phyloP scores from a whole-genome alignment of 2,329 filamentous ascomycete genomes.

The Verruconis gallopava region DNA sequence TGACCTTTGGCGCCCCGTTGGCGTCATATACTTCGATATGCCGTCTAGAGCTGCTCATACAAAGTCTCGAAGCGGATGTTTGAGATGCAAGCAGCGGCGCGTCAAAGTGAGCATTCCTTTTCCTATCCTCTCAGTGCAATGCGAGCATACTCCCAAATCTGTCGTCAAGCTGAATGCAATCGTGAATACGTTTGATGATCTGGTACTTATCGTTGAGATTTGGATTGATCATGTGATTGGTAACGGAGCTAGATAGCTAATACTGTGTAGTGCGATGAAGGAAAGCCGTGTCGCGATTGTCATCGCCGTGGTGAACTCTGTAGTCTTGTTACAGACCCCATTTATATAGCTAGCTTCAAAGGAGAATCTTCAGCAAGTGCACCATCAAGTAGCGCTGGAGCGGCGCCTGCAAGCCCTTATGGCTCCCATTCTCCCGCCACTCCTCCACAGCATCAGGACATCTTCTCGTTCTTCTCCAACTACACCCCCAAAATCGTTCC shows the following conservation, averaged over 20 bases:
- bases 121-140: too few relatives aligned
- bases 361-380: not conserved
- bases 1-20: not conserved
- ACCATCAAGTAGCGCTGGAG: too few relatives aligned
- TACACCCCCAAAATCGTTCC: too few relatives aligned
- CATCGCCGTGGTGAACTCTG: slow-evolving; percentile 1
- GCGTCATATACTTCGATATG: not conserved
- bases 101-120: slow-evolving; percentile 4
- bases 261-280: slow-evolving; percentile 1
- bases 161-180: too few relatives aligned
- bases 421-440: not conserved
- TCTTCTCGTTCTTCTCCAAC: not conserved
- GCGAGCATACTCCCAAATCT: too few relatives aligned
- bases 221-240: too few relatives aligned
- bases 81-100: slow-evolving; percentile 7
- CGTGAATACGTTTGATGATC: too few relatives aligned
- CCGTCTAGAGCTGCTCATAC: slow-evolving; percentile 8
- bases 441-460: not conserved
- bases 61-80: slow-evolving; percentile 7
- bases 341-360: not conserved
- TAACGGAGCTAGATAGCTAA: too few relatives aligned
- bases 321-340: slow-evolving; percentile 4
- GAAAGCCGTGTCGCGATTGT: slow-evolving; percentile 4
- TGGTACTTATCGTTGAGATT: too few relatives aligned
- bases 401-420: too few relatives aligned